Evolutionary conservation across 441 rosid species (phyloP).

Genomic region (Croton laevigatus): DNA sequence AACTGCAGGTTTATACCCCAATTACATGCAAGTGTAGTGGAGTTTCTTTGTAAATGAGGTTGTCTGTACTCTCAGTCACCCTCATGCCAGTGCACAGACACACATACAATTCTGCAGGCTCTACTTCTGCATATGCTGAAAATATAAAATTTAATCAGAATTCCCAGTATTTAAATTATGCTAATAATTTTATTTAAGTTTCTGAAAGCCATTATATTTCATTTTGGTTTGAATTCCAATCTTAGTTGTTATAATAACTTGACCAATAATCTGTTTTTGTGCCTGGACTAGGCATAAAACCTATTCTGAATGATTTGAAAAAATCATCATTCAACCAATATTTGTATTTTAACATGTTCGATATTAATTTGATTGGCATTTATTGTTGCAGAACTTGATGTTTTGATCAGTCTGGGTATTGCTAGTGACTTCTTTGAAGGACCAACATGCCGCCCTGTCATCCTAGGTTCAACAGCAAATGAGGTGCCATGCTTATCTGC

Average conservation of each 20-base stretch:
- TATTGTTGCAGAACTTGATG: slow-evolving; percentile 83
- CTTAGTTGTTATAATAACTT: no score
- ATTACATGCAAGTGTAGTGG: slow-evolving; percentile 15
- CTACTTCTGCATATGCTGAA: background rate
- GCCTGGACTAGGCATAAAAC: background rate
- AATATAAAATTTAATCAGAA: background rate
- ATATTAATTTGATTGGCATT: slow-evolving; percentile 5
- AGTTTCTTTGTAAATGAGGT: slow-evolving; percentile 10
- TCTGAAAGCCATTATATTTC: background rate
- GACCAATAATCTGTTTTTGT: background rate
- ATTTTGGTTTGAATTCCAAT: background rate
- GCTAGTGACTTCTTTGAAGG: slow-evolving; percentile 93
- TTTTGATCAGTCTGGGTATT: slow-evolving; percentile 78
- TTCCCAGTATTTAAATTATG: background rate
- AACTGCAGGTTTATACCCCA: slow-evolving; percentile 59
- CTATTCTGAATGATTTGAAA: background rate
- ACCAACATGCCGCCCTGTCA: slow-evolving; percentile 67
- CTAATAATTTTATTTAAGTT: background rate
- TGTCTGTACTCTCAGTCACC: background rate
- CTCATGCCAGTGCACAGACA: background rate
- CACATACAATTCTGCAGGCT: background rate
- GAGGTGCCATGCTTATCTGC: slow-evolving; percentile 66
- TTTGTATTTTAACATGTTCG: background rate
- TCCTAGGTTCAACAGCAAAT: slow-evolving; percentile 43
- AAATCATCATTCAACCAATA: background rate